These are phyloP conservation scores for Theobroma cacao DNA, from an alignment of 345 rosid species.

Conservation along the genomic window DNA sequence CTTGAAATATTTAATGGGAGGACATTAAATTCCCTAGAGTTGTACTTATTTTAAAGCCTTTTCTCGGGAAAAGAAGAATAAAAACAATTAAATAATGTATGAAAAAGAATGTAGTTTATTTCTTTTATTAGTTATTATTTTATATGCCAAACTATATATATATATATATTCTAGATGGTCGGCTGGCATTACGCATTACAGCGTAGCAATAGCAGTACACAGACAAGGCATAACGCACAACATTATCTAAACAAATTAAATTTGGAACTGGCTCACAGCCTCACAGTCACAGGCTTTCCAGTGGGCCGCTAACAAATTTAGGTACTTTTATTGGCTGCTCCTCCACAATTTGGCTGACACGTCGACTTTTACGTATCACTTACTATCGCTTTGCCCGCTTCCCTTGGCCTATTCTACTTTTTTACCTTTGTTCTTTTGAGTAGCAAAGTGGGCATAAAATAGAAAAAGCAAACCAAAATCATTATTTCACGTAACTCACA, in stretches of 20 bases:
- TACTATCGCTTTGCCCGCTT: background rate
- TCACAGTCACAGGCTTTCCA: background rate
- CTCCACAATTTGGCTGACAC: background rate
- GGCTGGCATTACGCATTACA: background rate
- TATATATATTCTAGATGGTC: too few relatives aligned
- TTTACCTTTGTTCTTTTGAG: background rate
- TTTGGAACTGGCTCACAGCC: background rate
- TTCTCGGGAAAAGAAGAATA: background rate
- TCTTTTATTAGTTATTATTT: background rate
- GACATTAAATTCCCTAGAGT: too few relatives aligned
- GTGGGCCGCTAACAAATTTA: background rate
- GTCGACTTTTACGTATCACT: background rate
- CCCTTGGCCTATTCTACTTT: too few relatives aligned
- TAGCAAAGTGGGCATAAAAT: background rate
- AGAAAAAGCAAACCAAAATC: background rate
- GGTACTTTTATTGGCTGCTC: background rate
- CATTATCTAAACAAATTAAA: background rate
- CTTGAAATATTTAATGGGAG: background rate
- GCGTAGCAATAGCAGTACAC: background rate
- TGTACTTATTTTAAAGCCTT: background rate
- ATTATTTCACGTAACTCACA: slow-evolving; percentile 3
- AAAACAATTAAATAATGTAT: background rate
- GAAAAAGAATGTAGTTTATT: background rate
- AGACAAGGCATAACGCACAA: background rate
- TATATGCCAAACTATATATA: background rate